Evolutionary conservation across 306 rosid genomes (phyloP), one percentile per base, ranked within the genome.

Genomic region (Mucuna pruriens): DNA sequence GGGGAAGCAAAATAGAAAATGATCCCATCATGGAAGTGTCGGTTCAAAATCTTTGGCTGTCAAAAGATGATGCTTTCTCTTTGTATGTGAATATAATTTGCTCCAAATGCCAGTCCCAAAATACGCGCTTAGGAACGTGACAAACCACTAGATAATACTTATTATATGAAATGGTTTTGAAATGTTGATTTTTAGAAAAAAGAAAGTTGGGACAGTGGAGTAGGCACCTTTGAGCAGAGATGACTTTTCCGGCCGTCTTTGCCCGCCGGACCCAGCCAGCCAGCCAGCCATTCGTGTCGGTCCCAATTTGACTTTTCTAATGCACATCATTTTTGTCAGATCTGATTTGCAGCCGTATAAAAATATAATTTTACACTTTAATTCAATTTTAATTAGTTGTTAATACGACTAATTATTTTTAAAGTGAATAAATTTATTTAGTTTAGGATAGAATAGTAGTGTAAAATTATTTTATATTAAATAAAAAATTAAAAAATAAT

Each of bases 81-180:
- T 29, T 6, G 20, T 61, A 29, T 71, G 34, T 72, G 5, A 17
- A 19, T 31, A 19, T 71, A 8, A 9, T 26, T 75, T 46, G 71
- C 51, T 77, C 55, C 68, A 52, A 48, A 67, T 78, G 76, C 45
- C 76, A 52, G n/a, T 39, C 58, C 57, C 31, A 67, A 78, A 78
- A 67, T 78, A 67, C 23, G 68, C 57, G 16, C 9, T 51, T 39
- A 64, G 68, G 67, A 52, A 22, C 66, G 36, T 10, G 74, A 77
- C 74, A 46, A 48, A 15, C 16, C 9, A 5, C 16, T 31, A 17
- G 15, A 76, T 20, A 76, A 12, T 29, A 62, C 20, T 25, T 9
- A 8, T 25, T 9, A 8, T 40, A 25, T 17, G 8, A 2, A 17
- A 54, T 75, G 39, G 33, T 13, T 64, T 33, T 64, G 29, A 60